Conservation (phyloP, 805 yeast species). For the Candida adriatica region DNA sequence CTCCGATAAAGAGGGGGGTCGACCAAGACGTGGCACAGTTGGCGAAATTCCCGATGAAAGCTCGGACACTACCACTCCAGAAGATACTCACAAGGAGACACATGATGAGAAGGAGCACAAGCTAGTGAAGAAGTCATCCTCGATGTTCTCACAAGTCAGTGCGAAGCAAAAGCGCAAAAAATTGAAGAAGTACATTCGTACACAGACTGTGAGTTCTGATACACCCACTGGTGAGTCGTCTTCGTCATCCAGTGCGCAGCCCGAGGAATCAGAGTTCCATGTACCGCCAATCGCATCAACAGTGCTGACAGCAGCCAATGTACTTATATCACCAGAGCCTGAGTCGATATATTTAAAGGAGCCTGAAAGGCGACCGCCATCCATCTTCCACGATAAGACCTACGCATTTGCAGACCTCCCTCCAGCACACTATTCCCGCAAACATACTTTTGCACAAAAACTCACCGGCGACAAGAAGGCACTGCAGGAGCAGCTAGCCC, state of each 20-base stretch:
- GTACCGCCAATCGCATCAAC: constrained; percentile 72
- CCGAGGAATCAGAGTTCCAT: constrained; percentile 20
- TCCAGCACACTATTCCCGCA: constrained; percentile 31
- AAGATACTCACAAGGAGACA: background rate
- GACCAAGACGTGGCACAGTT: constrained; percentile 20
- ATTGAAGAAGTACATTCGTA: constrained; percentile 16
- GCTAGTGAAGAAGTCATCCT: constrained; percentile 2
- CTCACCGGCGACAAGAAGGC: constrained; percentile 9
- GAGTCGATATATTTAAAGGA: constrained; percentile 56
- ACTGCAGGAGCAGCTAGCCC: constrained; percentile 67
- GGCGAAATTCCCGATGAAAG: constrained; percentile 12
- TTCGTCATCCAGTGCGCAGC: background rate
- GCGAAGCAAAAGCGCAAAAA: constrained; percentile 10
- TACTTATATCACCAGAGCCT: constrained; percentile 78
- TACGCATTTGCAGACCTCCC: constrained; percentile 67
- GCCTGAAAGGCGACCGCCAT: constrained; percentile 56
- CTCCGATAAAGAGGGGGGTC: constrained; percentile 4
- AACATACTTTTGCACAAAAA: constrained; percentile 1
- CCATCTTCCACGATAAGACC: constrained; percentile 76
- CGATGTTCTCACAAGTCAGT: constrained; percentile 3
- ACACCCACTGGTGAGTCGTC: background rate
- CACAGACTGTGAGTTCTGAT: constrained; percentile 14
- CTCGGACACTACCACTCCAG: no score
- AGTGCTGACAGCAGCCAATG: constrained; percentile 68
- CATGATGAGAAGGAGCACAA: background rate